A percentile compares a stretch with the other conserved stretches of the same genome.
Evolutionary conservation across 1,139 yeast species (phyloP).

Genomic region (Hyphopichia fennica): DNA sequence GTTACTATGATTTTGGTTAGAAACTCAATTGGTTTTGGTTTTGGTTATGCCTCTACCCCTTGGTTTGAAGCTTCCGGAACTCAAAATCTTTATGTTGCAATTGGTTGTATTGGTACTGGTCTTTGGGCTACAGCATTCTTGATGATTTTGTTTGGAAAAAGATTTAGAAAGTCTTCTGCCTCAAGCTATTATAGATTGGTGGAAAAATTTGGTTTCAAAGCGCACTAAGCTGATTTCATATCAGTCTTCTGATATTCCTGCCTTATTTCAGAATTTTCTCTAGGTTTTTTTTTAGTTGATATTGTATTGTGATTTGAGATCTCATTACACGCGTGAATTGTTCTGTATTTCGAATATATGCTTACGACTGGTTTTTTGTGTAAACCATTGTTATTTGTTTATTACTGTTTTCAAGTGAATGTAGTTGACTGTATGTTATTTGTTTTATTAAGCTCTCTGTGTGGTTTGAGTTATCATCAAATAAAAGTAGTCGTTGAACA

Average conservation of each 20-base stretch:
- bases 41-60: constrained; percentile 22
- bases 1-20: constrained; percentile 22
- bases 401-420: no score
- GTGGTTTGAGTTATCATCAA: no score
- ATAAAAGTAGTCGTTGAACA: no score
- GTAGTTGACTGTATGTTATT: no score
- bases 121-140: constrained; percentile 20
- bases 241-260: neutral
- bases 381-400: no score
- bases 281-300: no score
- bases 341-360: no score
- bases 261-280: no score
- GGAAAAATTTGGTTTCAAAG: constrained; percentile 16
- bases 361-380: no score
- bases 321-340: no score
- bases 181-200: constrained; percentile 20
- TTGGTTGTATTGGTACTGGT: constrained; percentile 24
- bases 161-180: constrained; percentile 18
- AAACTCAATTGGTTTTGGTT: constrained; percentile 23
- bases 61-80: constrained; percentile 20
- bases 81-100: constrained; percentile 19
- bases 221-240: constrained; percentile 11
- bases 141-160: constrained; percentile 25
- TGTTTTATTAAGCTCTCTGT: no score
- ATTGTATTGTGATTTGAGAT: no score